Conservation (phyloP, 441 rosid genomes). For the Pelargonium australe region DNA sequence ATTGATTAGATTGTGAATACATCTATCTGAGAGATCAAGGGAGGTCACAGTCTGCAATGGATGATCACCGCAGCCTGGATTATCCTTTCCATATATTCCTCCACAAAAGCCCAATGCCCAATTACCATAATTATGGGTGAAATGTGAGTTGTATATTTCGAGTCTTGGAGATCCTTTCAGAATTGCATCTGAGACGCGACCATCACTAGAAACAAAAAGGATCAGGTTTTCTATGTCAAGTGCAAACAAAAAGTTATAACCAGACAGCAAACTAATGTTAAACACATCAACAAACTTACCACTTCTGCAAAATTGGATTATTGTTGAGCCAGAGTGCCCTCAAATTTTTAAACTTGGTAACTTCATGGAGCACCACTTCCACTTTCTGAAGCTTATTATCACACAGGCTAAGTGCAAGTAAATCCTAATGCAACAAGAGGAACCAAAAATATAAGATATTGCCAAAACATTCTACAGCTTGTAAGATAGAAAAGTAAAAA, state of each 20-base stretch:
- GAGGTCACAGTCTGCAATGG: conserved; percentile 54
- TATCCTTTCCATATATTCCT: conserved; percentile 52
- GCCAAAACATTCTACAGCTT: not conserved
- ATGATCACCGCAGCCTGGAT: conserved; percentile 40
- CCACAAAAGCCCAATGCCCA: conserved; percentile 95
- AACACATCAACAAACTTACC: conserved; percentile 36
- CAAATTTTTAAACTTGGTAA: conserved; percentile 53
- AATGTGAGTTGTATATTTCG: conserved; percentile 73
- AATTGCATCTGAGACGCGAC: conserved; percentile 39
- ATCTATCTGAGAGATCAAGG: conserved; percentile 72
- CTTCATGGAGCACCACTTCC: conserved; percentile 52
- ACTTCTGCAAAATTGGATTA: conserved; percentile 50
- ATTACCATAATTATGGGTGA: conserved; percentile 55
- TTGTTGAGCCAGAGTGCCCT: conserved; percentile 83
- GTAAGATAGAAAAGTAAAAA: not conserved
- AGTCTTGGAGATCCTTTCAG: conserved; percentile 58
- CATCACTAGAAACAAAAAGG: conserved; percentile 39
- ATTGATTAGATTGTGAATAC: conserved; percentile 54
- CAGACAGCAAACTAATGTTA: conserved; percentile 2
- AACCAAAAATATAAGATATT: conserved; percentile 1
- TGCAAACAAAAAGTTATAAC: not conserved
- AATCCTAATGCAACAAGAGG: conserved; percentile 43
- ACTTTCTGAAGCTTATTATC: conserved; percentile 60
- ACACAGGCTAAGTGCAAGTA: conserved; percentile 68
- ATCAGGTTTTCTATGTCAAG: conserved; percentile 12